Evolutionary conservation across 768 basidiomycete species (phyloP).

Genomic region (Tricholoma terreum): DNA sequence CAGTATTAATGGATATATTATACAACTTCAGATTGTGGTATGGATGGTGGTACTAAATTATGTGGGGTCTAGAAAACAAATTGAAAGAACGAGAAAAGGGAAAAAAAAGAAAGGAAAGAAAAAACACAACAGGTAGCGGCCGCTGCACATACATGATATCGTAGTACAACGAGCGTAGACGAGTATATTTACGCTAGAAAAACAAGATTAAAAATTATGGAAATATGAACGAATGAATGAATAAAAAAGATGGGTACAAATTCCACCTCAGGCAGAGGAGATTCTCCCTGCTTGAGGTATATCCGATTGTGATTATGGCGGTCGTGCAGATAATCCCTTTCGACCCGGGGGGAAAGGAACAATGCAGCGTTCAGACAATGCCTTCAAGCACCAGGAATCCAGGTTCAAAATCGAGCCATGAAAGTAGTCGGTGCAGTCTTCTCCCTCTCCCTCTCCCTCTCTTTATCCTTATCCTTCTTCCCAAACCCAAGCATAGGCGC

Average conservation of each 20-base stretch:
- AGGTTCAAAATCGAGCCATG: slow-evolving; percentile 1
- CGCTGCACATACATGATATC: no score
- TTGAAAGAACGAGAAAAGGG: neutral
- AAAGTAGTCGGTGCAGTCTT: slow-evolving; percentile 12
- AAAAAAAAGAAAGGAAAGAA: neutral
- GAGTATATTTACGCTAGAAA: no score
- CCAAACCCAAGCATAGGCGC: slow-evolving; percentile 59
- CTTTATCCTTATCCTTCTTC: slow-evolving; percentile 50
- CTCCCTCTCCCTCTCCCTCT: slow-evolving; percentile 27
- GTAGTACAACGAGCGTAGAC: no score
- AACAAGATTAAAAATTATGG: no score
- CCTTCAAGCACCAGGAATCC: neutral
- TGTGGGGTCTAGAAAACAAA: neutral
- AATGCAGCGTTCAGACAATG: no score
- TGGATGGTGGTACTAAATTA: neutral
- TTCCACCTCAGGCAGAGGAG: neutral
- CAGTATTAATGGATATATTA: neutral
- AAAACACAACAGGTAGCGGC: no score
- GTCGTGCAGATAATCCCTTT: neutral
- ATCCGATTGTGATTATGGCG: neutral
- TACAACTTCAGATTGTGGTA: slow-evolving; percentile 1
- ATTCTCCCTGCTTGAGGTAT: neutral
- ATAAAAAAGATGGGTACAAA: neutral
- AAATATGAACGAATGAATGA: neutral
- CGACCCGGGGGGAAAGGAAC: neutral